Conservation (phyloP, 495 filamentous ascomycete species). For the Aspergillus nanangensis region DNA sequence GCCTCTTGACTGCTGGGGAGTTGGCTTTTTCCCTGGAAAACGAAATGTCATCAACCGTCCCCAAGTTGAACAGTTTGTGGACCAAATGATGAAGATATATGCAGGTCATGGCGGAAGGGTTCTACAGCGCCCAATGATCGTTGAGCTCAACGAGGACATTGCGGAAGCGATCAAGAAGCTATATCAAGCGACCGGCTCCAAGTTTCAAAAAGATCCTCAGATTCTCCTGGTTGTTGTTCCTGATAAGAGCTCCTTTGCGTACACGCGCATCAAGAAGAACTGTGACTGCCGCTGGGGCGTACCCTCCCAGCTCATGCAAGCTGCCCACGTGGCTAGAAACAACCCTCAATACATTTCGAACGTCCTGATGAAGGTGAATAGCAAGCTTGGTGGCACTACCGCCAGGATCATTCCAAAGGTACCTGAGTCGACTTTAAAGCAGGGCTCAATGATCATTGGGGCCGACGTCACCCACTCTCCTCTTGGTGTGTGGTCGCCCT, state of each 20-base stretch:
- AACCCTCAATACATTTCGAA: constrained; percentile 80
- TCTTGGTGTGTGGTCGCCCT: constrained; percentile 59
- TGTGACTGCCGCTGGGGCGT: constrained; percentile 77
- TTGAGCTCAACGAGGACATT: constrained; percentile 37
- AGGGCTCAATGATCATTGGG: constrained; percentile 72
- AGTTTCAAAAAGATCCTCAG: constrained; percentile 47
- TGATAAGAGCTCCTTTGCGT: constrained; percentile 59
- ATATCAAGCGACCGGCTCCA: constrained; percentile 45
- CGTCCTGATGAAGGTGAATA: constrained; percentile 90
- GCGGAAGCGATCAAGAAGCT: constrained; percentile 49
- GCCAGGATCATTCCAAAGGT: constrained; percentile 35
- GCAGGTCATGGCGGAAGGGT: constrained; percentile 68
- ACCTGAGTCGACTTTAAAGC: constrained; percentile 28
- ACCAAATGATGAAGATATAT: constrained; percentile 58
- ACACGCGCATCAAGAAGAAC: constrained; percentile 76
- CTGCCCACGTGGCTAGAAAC: constrained; percentile 53
- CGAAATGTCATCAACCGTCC: constrained; percentile 34
- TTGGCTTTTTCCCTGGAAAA: constrained; percentile 50
- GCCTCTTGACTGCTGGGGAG: constrained; percentile 65
- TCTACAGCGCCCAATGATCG: constrained; percentile 22
- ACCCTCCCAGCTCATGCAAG: constrained; percentile 68
- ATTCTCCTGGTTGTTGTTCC: constrained; percentile 68
- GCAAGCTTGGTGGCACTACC: constrained; percentile 86
- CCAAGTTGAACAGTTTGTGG: constrained; percentile 51
- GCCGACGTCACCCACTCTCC: constrained; percentile 83